Evolutionary conservation across 1,139 yeast genomes (phyloP).

Genomic region (Kurtzmaniella quercitrusa): DNA sequence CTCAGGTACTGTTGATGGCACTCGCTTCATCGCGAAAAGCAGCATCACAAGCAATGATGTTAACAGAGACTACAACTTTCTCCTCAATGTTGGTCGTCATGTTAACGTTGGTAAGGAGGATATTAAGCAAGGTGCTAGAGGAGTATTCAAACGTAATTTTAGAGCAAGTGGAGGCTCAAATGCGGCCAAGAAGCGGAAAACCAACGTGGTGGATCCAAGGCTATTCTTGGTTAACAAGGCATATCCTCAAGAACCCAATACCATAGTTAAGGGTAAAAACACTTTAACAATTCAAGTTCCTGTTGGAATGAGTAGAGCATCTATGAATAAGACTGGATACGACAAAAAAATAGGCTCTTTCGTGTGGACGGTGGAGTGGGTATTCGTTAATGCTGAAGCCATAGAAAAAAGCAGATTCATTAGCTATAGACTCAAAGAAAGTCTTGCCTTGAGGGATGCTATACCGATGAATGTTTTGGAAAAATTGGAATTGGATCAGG

Average conservation of each 20-base stretch:
- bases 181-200: conserved; percentile 22
- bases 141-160: conserved; percentile 30
- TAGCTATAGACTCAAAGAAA: conserved; percentile 47
- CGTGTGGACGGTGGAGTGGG: conserved; percentile 83
- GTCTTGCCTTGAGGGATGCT: conserved; percentile 26
- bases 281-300: conserved; percentile 51
- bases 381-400: conserved; percentile 31
- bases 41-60: conserved; percentile 38
- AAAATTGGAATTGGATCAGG: conserved; percentile 8
- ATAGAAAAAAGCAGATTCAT: conserved; percentile 26
- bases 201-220: conserved; percentile 21
- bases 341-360: conserved; percentile 60
- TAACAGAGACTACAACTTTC: conserved; percentile 81
- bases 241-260: conserved; percentile 24
- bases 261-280: conserved; percentile 30
- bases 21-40: conserved; percentile 51
- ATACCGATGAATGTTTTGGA: conserved; percentile 36
- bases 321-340: conserved; percentile 66
- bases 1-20: conserved; percentile 61
- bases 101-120: conserved; percentile 52
- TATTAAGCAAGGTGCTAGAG: conserved; percentile 31
- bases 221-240: conserved; percentile 17
- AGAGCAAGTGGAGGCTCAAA: conserved; percentile 13
- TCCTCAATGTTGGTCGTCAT: conserved; percentile 56
- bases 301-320: conserved; percentile 70